These are phyloP conservation scores for Bisporella sp. DNA, from an alignment of 2,329 filamentous ascomycete species.

Conservation along the genomic window DNA sequence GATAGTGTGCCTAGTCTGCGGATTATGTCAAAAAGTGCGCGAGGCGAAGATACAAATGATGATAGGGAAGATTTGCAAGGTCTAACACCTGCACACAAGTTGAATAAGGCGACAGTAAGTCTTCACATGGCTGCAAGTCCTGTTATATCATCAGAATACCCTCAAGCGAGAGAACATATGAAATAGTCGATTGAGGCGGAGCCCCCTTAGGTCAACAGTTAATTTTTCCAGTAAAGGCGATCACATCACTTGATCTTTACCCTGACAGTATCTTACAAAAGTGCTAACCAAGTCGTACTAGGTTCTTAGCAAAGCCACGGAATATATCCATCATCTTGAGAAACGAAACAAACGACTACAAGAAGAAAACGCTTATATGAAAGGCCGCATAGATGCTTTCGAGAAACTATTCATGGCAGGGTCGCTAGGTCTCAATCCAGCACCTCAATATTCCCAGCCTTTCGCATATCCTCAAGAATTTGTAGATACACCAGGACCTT, in stretches of 20 bases:
- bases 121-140: neutral
- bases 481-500: constrained; percentile 19
- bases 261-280: no score
- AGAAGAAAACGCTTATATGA: constrained; percentile 76
- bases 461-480: constrained; percentile 25
- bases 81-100: constrained; percentile 79
- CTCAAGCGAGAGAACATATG: no score
- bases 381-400: constrained; percentile 67
- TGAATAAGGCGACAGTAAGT: constrained; percentile 89
- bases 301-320: constrained; percentile 85
- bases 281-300: constrained; percentile 10
- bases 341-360: constrained; percentile 77
- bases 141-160: no score
- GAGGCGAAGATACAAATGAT: constrained; percentile 61
- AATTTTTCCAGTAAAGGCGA: no score
- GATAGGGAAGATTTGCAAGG: constrained; percentile 78
- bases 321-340: constrained; percentile 91
- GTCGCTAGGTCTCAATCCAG: constrained; percentile 53
- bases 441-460: constrained; percentile 38
- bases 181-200: neutral
- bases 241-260: no score
- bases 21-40: constrained; percentile 68
- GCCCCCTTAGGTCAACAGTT: neutral
- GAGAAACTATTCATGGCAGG: constrained; percentile 74
- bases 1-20: constrained; percentile 89